Evolutionary conservation across 2,329 filamentous ascomycete species (phyloP).

Genomic region (Cryphonectria parasitica): DNA sequence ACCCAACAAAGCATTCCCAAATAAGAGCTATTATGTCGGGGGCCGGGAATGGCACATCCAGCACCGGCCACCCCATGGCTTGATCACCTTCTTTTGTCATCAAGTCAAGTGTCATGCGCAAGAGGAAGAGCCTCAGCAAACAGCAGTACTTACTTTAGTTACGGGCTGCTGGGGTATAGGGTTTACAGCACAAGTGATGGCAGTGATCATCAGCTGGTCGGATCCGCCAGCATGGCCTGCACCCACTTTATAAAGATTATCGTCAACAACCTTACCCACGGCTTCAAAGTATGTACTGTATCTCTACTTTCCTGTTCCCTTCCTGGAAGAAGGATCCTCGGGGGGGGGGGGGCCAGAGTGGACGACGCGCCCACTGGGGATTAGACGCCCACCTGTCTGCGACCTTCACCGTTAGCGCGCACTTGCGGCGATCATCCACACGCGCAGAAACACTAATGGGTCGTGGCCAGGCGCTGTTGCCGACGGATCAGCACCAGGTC

Average conservation of each 20-base stretch:
- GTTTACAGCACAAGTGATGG: background rate
- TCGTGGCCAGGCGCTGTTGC: background rate
- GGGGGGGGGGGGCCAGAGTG: background rate
- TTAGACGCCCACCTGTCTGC: background rate
- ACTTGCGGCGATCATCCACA: conserved; percentile 3
- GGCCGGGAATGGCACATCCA: background rate
- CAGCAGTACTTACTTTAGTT: background rate
- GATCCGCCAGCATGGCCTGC: background rate
- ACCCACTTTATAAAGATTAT: background rate
- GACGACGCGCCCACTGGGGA: background rate
- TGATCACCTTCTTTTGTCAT: background rate
- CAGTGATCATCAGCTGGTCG: background rate
- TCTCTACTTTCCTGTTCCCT: background rate
- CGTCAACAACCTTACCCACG: background rate
- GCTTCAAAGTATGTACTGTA: background rate
- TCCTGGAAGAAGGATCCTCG: background rate
- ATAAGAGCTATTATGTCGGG: background rate
- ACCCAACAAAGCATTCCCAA: background rate
- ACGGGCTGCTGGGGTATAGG: background rate
- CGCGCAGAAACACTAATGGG: background rate
- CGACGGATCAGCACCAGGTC: conserved; percentile 9
- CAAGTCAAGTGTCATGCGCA: background rate
- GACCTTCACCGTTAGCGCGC: background rate
- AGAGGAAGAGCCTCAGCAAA: background rate
- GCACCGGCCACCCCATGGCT: background rate